phyloP scores from a whole-genome alignment of 495 filamentous ascomycete species.

The Glutinoglossum americanum region DNA sequence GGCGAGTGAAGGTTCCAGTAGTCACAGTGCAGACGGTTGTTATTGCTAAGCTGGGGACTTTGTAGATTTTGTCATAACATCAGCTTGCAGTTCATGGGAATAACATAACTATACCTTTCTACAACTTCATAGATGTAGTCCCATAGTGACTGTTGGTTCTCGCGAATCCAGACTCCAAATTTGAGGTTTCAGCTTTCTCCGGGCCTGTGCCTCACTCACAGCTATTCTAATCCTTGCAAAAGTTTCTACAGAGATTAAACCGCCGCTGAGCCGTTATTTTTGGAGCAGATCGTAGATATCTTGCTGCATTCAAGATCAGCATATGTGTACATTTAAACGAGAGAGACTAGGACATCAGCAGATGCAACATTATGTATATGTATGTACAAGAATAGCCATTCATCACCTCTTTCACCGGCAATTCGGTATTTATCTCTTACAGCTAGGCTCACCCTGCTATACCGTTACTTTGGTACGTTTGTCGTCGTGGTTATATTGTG shows the following conservation, averaged over 20 bases:
- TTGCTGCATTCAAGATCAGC: neutral
- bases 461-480: neutral
- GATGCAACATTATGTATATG: neutral
- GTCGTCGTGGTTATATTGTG: slow-evolving; percentile 5
- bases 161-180: no score
- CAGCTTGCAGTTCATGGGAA: no score
- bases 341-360: neutral
- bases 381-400: neutral
- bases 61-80: neutral
- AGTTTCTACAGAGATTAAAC: neutral
- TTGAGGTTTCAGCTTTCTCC: no score
- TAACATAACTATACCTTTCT: no score
- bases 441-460: neutral
- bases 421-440: neutral
- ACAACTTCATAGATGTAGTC: no score
- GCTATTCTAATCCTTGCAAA: no score
- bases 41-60: no score
- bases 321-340: neutral
- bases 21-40: no score
- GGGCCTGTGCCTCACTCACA: neutral
- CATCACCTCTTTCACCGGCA: neutral
- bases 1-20: neutral
- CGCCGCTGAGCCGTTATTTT: neutral
- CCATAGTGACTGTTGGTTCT: no score
- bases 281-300: neutral